phyloP scores from a whole-genome alignment of 768 basidiomycete genomes.

The Suillus occidentalis region DNA sequence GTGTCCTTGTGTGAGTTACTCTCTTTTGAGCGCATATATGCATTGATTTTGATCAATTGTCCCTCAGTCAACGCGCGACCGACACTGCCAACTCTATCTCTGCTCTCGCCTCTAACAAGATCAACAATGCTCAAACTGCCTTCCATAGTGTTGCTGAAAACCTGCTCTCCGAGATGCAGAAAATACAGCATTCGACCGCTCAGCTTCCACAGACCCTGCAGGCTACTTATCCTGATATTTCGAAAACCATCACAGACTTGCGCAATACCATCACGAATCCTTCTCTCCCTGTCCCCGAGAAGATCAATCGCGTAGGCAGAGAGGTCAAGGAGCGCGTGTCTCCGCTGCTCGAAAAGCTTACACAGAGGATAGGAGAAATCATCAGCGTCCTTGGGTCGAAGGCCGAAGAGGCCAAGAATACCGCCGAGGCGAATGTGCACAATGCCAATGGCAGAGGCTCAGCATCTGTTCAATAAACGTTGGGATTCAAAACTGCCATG shows the following conservation, averaged over 20 bases:
- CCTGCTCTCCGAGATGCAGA: conserved; percentile 67
- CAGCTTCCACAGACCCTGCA: conserved; percentile 61
- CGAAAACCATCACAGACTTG: conserved; percentile 53
- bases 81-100: conserved; percentile 67
- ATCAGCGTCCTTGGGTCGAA: conserved; percentile 26
- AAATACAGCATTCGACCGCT: conserved; percentile 59
- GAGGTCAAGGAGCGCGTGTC: conserved; percentile 62
- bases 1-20: conserved; percentile 54
- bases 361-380: conserved; percentile 37
- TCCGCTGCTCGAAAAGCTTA: conserved; percentile 57
- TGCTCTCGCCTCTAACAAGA: conserved; percentile 55
- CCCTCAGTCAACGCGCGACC: conserved; percentile 61
- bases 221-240: conserved; percentile 55
- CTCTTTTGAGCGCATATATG: conserved; percentile 6
- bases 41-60: conserved; percentile 6
- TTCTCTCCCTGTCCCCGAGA: conserved; percentile 61
- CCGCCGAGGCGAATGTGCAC: neutral
- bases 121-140: conserved; percentile 53
- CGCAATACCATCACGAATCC: conserved; percentile 50
- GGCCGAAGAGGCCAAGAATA: conserved; percentile 24
- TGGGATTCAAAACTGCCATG: neutral
- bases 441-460: conserved; percentile 14
- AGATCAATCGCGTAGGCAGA: conserved; percentile 52
- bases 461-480: conserved; percentile 12
- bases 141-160: conserved; percentile 62